phyloP scores from a whole-genome alignment of 179 eudicot species.

The Silene coronaria region DNA sequence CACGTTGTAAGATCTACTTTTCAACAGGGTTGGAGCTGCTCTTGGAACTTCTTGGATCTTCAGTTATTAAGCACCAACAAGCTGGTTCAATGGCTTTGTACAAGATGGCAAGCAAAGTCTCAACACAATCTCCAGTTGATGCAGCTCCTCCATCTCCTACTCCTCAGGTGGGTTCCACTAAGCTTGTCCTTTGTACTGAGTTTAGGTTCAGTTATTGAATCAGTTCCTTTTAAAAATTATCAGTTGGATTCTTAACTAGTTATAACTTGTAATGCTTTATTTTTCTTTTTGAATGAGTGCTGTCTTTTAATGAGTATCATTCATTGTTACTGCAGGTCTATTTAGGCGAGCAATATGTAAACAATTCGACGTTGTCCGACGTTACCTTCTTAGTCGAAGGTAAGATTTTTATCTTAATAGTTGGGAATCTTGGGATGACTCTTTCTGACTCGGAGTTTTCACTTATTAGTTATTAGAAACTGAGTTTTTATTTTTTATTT shows the following conservation, averaged over 20 bases:
- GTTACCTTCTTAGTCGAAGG: slow-evolving; percentile 90
- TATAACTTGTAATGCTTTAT: neutral
- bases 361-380: slow-evolving; percentile 69
- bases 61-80: slow-evolving; percentile 50
- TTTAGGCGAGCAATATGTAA: slow-evolving; percentile 81
- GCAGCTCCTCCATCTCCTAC: slow-evolving; percentile 86
- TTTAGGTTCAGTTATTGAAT: neutral
- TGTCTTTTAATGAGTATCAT: neutral
- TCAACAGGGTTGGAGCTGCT: slow-evolving; percentile 60
- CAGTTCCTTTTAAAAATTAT: neutral
- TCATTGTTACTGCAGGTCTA: slow-evolving; percentile 56
- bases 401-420: slow-evolving; percentile 13
- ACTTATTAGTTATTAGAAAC: neutral
- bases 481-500: slow-evolving; percentile 1
- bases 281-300: neutral
- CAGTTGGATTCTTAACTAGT: neutral
- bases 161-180: slow-evolving; percentile 47
- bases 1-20: slow-evolving; percentile 4
- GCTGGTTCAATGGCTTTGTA: slow-evolving; percentile 66
- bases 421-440: neutral
- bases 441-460: neutral
- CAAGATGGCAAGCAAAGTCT: slow-evolving; percentile 67
- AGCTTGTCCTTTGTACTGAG: neutral
- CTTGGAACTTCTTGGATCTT: slow-evolving; percentile 64
- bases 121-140: slow-evolving; percentile 54